Evolutionary conservation across 2,329 filamentous ascomycete genomes (phyloP), one percentile per base, ranked within the genome.

Genomic region (Colletotrichum eremochloae): DNA sequence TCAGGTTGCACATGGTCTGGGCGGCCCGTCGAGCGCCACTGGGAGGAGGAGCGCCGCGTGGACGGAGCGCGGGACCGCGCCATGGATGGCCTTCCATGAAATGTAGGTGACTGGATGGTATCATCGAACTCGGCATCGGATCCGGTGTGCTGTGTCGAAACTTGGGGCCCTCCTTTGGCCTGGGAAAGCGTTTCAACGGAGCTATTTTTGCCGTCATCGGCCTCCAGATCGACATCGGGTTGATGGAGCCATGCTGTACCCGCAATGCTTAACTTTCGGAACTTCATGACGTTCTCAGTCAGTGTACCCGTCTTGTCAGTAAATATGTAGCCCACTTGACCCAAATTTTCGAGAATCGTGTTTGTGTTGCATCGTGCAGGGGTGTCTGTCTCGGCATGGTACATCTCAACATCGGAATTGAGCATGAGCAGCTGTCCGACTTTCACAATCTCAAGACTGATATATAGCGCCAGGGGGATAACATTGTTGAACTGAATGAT

Each of bases 401-500:
- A 98, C 95, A 98, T 97, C 75, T 95, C 92, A 65, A 96, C 83
- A 78, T 98, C 95, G 31, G 84, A 85, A 75, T 95, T 95, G 68
- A 97, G 82, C 79, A 97, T 89, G 68, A 95, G 86, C 86, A 97
- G 92, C 78, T 91, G 89, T 5, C 88, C 92, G 9, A 97, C 86
- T 80, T 97, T 97, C 80, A 96, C 92, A 71, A 97, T 87, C 75
- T 98, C 95, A 80, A 98, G 86, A 79, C 92, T 96, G 76, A 98
- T 94, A 76, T 97, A 98, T 0, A 98, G 87, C 0, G 95, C 94
- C 20, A 98, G 88, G 0, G 96, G 96, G 71, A 98, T 95, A 82
- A 97, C 91, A 50, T 96, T 98, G 81, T 98, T 98, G 83, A 97
- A 97, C 90, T 97, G 96, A 82, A 98, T 97, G 75, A 97, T 90